Evolutionary conservation across 768 basidiomycete genomes (phyloP), one percentile per base, ranked within the genome.

Genomic region (Sutorius australiensis): DNA sequence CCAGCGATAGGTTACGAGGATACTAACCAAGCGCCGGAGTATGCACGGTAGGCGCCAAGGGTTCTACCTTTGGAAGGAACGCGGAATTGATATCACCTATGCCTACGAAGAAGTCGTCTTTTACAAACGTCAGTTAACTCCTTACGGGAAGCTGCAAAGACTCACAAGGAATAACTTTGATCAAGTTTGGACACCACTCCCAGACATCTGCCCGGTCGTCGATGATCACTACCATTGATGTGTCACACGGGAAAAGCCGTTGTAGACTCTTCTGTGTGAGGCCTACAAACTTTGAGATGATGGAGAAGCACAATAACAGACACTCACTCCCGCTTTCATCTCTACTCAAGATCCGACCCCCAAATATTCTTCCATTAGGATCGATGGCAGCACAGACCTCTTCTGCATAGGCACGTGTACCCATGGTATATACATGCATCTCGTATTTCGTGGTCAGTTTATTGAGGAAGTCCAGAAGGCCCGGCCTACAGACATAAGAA

Each of bases 391-490:
- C 82, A 69, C 94, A 97, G 17, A 98, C 95, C 68, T 93, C 82
- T 70, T 94, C 90, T 34, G 97, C 97, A 71, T 98, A 99, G 41
- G 92, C 87, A 41, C 97, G 84, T 24, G 95, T 98, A 50, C 97
- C 97, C 95, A 98, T 98, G 21, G 95, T 99, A 72, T 99, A 99
- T 43, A 99, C 95, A 68, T 98, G 97, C 93, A 98, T 93, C 73
- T 98, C 95, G 70, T 95, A 99, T 64, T 89, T 85, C 46, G 75
- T 73, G 33, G 89, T 80, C 59, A 88, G 80, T 41, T 77, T 76
- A 55, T 74, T 73, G 48, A 99, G 76, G 69, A 99, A 98, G 43
- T 82, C 78, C 50, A 77, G 73, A 73, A 93, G 81, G n/a, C 92
- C 91, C 8, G 94, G 94, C 59, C 94, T 86, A 34, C 14, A 44